Conservation (phyloP, 352 stramenopile genomes). For the Aphanomyces euteiches region DNA sequence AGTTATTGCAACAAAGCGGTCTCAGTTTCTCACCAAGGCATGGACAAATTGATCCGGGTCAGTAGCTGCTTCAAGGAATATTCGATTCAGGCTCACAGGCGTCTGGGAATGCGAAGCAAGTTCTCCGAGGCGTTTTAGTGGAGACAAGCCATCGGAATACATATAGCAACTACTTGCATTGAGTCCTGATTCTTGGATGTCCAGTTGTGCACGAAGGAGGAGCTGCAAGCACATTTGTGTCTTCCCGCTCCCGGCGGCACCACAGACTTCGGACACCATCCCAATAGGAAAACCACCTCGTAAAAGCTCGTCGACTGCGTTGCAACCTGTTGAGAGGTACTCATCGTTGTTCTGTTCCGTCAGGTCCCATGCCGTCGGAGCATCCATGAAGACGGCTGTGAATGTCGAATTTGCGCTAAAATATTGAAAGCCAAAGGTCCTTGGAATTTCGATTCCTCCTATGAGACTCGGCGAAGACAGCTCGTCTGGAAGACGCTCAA, state of each 20-base stretch:
- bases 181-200: conserved; percentile 43
- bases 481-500: too few species aligned
- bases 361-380: neutral
- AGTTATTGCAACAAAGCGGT: conserved; percentile 9
- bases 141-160: conserved; percentile 66
- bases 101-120: conserved; percentile 35
- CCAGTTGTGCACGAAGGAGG: conserved; percentile 59
- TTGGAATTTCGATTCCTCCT: too few species aligned
- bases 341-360: neutral
- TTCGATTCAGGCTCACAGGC: conserved; percentile 44
- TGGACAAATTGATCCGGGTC: conserved; percentile 60
- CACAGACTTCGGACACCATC: conserved; percentile 69
- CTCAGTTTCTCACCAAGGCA: conserved; percentile 43
- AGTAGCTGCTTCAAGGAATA: conserved; percentile 79
- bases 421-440: too few species aligned
- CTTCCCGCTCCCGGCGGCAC: conserved; percentile 70
- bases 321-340: conserved; percentile 50
- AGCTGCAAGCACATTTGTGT: conserved; percentile 77
- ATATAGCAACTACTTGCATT: conserved; percentile 73
- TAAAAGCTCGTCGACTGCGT: conserved; percentile 52
- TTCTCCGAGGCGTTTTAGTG: conserved; percentile 68
- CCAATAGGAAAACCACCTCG: conserved; percentile 61
- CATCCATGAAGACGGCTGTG: neutral
- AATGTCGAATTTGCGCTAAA: neutral
- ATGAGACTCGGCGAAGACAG: too few species aligned